Conservation (phyloP, 2,329 filamentous ascomycete genomes). For the Pseudogymnoascus verrucosus region DNA sequence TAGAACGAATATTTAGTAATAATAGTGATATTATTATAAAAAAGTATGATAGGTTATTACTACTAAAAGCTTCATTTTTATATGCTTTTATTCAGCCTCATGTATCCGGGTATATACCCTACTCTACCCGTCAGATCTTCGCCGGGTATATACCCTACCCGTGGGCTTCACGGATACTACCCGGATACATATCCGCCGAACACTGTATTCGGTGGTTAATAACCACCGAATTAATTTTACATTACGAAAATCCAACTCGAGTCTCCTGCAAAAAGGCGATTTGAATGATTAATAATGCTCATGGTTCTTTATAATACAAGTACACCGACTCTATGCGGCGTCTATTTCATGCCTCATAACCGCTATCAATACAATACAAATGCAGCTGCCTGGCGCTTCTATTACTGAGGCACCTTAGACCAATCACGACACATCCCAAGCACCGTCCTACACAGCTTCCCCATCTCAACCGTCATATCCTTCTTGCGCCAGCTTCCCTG, state of each 20-base stretch:
- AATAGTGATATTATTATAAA: too few species aligned
- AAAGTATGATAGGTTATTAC: too few species aligned
- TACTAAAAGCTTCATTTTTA: too few species aligned
- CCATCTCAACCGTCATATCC: conserved; percentile 23
- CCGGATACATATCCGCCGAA: too few species aligned
- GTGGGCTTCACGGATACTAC: too few species aligned
- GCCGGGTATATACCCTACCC: too few species aligned
- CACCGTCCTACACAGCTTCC: conserved; percentile 28
- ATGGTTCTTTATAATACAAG: conserved; percentile 1
- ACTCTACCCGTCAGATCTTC: too few species aligned
- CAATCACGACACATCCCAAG: conserved; percentile 27
- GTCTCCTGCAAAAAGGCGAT: conserved; percentile 37
- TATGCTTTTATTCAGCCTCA: too few species aligned
- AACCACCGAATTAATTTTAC: not conserved
- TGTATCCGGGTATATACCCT: too few species aligned
- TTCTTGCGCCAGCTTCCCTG: conserved; percentile 27
- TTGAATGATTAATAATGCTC: conserved; percentile 43
- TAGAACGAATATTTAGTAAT: too few species aligned
- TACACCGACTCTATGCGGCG: conserved; percentile 24
- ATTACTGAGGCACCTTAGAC: conserved; percentile 25
- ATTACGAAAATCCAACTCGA: not conserved
- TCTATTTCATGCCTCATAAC: not conserved
- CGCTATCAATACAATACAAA: not conserved
- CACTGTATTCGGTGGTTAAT: too few species aligned
- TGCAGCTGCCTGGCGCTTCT: conserved; percentile 30